These are phyloP conservation scores for Panicum hallii DNA, from an alignment of 202 grass and related monocot species.

Conservation along the genomic window DNA sequence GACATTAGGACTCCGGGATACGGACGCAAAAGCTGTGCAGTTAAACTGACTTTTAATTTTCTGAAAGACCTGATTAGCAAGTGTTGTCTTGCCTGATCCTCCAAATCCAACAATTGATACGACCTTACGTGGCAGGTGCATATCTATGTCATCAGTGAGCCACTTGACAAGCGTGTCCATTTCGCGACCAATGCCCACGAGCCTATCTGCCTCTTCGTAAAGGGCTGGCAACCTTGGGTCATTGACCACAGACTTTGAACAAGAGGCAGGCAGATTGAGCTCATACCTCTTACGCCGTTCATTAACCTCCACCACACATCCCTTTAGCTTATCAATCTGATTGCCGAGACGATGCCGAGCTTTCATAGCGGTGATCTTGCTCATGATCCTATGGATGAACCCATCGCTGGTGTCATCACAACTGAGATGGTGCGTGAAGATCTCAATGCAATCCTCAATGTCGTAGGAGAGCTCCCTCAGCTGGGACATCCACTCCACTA, in stretches of 20 bases:
- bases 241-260: neutral
- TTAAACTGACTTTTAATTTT: conserved; percentile 22
- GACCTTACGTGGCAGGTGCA: neutral
- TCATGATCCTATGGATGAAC: neutral
- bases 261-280: neutral
- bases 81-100: conserved; percentile 50
- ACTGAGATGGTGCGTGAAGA: neutral
- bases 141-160: neutral
- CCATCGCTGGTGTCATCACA: neutral
- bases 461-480: conserved; percentile 46
- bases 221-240: conserved; percentile 40
- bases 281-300: conserved; percentile 28
- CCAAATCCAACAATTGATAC: conserved; percentile 42
- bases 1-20: conserved; percentile 15
- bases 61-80: conserved; percentile 36
- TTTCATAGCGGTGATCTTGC: neutral
- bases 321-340: conserved; percentile 27
- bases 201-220: conserved; percentile 29
- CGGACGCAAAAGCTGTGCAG: conserved; percentile 26
- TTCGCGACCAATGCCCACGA: conserved; percentile 41
- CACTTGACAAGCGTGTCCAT: neutral
- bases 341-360: neutral
- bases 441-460: neutral
- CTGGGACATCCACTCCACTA: neutral
- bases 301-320: neutral